A percentile compares a stretch with the other conserved stretches of the same genome.
phyloP scores from a whole-genome alignment of 441 rosid genomes.

The Adansonia madagascariensis region DNA sequence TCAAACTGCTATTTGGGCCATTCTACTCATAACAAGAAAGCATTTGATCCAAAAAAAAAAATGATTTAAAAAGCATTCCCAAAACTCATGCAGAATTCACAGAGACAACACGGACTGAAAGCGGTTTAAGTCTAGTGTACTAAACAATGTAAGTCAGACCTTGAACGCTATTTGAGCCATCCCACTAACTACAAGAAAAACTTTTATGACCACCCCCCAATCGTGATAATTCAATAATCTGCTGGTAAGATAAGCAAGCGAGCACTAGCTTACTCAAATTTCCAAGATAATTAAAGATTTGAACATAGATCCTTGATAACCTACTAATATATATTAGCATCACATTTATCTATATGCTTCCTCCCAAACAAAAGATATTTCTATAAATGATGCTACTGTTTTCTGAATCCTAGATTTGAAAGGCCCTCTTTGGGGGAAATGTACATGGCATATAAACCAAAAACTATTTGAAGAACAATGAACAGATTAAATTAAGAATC shows the following conservation, averaged over 20 bases:
- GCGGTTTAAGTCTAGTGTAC: background rate
- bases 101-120: background rate
- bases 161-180: background rate
- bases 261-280: background rate
- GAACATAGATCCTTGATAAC: background rate
- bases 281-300: background rate
- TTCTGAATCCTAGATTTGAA: background rate
- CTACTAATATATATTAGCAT: background rate
- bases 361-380: background rate
- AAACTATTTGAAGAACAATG: background rate
- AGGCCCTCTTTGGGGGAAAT: background rate
- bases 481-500: background rate
- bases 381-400: background rate
- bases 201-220: background rate
- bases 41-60: slow-evolving; percentile 11
- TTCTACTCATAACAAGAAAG: background rate
- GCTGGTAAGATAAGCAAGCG: background rate
- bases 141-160: background rate
- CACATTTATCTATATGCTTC: background rate
- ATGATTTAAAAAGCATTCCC: background rate
- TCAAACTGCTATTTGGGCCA: background rate
- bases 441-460: background rate
- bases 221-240: background rate
- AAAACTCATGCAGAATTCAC: background rate
- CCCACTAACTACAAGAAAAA: background rate